Evolutionary conservation across 805 yeast genomes (phyloP).

Genomic region (Lachancea mirantina): DNA sequence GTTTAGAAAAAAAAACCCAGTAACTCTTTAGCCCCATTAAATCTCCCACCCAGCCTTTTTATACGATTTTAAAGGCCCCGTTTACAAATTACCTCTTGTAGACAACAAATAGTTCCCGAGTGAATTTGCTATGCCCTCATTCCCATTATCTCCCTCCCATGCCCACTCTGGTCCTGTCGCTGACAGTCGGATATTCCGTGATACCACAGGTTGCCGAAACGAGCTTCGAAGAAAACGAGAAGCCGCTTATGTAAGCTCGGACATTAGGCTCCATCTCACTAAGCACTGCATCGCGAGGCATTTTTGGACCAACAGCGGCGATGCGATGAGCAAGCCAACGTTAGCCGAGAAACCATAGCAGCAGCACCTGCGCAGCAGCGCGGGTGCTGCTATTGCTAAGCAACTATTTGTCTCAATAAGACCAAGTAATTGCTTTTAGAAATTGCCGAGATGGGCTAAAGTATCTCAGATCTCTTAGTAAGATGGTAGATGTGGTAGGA

Average conservation of each 20-base stretch:
- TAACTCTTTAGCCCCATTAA: neutral
- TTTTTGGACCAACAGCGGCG: neutral
- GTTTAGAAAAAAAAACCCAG: too few relatives aligned
- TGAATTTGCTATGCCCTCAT: constrained; percentile 1
- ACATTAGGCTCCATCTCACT: too few relatives aligned
- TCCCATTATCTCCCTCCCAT: neutral
- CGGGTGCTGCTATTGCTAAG: neutral
- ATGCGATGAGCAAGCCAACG: constrained; percentile 1
- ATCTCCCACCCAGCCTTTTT: neutral
- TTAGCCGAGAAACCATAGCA: neutral
- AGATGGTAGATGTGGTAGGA: too few relatives aligned
- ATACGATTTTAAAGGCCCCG: neutral
- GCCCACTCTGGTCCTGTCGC: neutral
- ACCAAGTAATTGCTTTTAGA: too few relatives aligned
- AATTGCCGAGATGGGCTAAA: too few relatives aligned
- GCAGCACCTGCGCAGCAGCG: neutral
- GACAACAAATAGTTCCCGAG: constrained; percentile 3
- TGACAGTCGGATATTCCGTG: constrained; percentile 2
- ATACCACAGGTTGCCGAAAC: neutral
- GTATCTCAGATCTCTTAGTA: too few relatives aligned
- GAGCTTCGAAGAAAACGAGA: neutral
- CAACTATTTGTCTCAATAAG: too few relatives aligned
- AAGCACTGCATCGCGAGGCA: too few relatives aligned
- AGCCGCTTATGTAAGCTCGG: neutral
- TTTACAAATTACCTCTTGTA: constrained; percentile 2